Conservation (phyloP, 805 yeast species). For the Metschnikowia gruessii region DNA sequence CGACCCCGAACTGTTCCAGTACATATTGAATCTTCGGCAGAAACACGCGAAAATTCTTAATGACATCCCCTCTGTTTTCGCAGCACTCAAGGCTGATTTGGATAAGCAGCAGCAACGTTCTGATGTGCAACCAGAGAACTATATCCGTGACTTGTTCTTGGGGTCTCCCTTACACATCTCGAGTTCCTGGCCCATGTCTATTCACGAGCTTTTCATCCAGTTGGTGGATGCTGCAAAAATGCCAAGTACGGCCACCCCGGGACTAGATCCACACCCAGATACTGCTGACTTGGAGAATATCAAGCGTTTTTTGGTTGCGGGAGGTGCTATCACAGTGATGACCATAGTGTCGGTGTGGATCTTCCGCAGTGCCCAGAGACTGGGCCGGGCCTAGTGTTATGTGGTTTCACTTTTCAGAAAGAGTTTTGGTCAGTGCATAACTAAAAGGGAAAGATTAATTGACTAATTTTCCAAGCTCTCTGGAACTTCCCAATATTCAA, state of each 20-base stretch:
- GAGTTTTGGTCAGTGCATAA: no score
- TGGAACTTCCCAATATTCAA: no score
- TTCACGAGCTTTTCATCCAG: conserved; percentile 81
- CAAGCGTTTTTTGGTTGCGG: conserved; percentile 57
- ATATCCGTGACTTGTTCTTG: conserved; percentile 60
- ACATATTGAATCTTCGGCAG: conserved; percentile 66
- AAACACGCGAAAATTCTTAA: conserved; percentile 56
- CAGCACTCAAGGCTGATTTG: conserved; percentile 90
- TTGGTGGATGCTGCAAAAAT: conserved; percentile 82
- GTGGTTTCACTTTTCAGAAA: no score
- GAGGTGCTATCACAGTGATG: conserved; percentile 68
- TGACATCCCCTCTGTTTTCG: conserved; percentile 77
- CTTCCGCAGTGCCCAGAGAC: conserved; percentile 39
- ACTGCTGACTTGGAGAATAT: conserved; percentile 47
- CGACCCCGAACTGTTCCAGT: conserved; percentile 91
- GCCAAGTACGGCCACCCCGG: conserved; percentile 79
- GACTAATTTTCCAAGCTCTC: no score
- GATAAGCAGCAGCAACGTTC: conserved; percentile 94
- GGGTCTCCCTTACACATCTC: conserved; percentile 89
- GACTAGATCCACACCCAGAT: conserved; percentile 60
- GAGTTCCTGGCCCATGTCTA: conserved; percentile 82
- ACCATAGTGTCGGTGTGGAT: conserved; percentile 63
- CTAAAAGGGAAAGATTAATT: no score
- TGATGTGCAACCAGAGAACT: conserved; percentile 82
- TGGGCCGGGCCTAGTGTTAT: conserved; percentile 8